These are phyloP conservation scores for Penicillium digitatum DNA, from an alignment of 2,329 filamentous ascomycete species.

Conservation along the genomic window DNA sequence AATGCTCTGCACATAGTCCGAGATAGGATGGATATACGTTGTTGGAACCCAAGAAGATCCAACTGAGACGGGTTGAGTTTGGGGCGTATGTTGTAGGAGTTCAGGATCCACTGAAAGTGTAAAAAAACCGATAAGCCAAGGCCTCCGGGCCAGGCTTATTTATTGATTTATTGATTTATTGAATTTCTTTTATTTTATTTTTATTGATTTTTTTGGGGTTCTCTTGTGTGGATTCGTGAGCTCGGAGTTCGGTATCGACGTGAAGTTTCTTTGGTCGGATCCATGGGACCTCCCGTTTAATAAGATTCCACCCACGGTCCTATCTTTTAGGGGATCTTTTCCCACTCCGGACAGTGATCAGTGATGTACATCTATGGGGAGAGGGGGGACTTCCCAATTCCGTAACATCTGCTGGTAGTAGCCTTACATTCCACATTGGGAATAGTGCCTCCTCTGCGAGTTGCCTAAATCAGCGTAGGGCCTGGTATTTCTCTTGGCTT, in stretches of 20 bases:
- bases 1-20: too few species aligned
- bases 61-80: constrained; percentile 1
- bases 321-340: too few species aligned
- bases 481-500: neutral
- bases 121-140: too few species aligned
- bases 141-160: too few species aligned
- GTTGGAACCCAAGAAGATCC: too few species aligned
- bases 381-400: too few species aligned
- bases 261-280: neutral
- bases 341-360: too few species aligned
- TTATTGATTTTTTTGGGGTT: neutral
- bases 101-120: constrained; percentile 13
- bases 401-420: too few species aligned
- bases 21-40: too few species aligned
- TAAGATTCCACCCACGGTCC: too few species aligned
- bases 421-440: neutral
- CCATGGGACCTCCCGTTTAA: neutral
- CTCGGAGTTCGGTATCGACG: neutral
- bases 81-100: neutral
- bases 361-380: too few species aligned
- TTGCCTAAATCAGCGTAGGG: constrained; percentile 8
- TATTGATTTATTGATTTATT: neutral
- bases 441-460: constrained; percentile 11
- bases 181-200: neutral
- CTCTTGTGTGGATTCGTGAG: neutral